A percentile compares a stretch with the other conserved stretches of the same genome.
Conservation (phyloP, 169 alveolate species). For the Plasmodium vivax region DNA sequence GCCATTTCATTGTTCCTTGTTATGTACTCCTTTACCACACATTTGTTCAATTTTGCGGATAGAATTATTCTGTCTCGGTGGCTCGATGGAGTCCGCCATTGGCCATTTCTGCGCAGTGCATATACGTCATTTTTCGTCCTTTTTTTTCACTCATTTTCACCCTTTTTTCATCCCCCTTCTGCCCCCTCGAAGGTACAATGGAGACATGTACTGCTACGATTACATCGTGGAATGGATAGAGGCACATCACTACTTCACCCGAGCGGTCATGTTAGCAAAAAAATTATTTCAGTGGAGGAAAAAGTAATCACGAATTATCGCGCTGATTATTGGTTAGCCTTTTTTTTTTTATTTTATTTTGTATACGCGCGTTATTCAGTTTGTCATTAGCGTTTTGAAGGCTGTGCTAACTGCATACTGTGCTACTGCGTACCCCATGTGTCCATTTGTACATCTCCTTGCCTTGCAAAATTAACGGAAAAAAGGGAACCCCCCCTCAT, state of each 20-base stretch:
- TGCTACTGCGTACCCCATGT: neutral
- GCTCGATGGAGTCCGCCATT: neutral
- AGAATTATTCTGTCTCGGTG: neutral
- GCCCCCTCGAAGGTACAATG: slow-evolving; percentile 26
- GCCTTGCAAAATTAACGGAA: neutral
- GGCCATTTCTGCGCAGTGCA: neutral
- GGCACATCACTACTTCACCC: slow-evolving; percentile 54
- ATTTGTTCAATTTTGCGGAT: neutral
- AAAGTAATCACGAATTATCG: neutral
- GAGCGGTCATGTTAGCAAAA: slow-evolving; percentile 6
- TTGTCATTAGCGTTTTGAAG: neutral
- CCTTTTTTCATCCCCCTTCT: neutral
- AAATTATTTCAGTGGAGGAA: slow-evolving; percentile 16
- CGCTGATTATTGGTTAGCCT: neutral
- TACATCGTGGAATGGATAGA: slow-evolving; percentile 73
- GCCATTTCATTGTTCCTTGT: neutral
- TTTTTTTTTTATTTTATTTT: neutral
- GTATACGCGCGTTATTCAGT: neutral
- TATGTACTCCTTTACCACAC: neutral
- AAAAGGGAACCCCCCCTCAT: neutral
- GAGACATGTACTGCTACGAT: slow-evolving; percentile 73
- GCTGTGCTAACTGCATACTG: neutral
- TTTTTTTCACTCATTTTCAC: neutral
- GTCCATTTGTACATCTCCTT: neutral
- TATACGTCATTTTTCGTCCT: neutral